These are phyloP conservation scores for Botryotinia narcissicola DNA, from an alignment of 2,329 filamentous ascomycete species.

Conservation along the genomic window DNA sequence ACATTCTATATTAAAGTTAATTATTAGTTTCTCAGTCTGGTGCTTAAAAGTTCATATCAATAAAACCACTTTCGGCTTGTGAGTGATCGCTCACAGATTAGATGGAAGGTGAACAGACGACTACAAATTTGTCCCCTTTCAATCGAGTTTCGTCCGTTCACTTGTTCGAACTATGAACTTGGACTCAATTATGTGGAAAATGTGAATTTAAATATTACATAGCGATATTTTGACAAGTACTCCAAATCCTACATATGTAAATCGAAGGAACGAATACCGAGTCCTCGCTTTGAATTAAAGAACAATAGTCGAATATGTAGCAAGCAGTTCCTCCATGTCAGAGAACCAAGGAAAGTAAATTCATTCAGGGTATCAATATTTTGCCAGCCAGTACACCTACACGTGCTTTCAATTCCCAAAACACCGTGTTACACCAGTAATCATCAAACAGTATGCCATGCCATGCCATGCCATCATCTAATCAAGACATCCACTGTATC, in stretches of 20 bases:
- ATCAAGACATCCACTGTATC: conserved; percentile 68
- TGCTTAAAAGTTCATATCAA: neutral
- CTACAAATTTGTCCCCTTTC: neutral
- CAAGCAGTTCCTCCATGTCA: neutral
- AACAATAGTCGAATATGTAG: neutral
- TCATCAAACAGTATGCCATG: neutral
- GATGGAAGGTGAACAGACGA: neutral
- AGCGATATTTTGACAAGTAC: neutral
- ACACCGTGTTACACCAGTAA: neutral
- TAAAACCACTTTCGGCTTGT: neutral
- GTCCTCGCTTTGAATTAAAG: neutral
- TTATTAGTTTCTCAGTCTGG: neutral
- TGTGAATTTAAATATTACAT: neutral
- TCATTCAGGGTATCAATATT: conserved; percentile 11
- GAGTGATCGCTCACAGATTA: neutral
- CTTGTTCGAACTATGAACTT: neutral
- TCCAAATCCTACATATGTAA: neutral
- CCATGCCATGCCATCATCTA: conserved; percentile 21
- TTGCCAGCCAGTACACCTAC: neutral
- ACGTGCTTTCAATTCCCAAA: neutral
- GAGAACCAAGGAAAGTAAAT: neutral
- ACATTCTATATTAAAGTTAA: neutral
- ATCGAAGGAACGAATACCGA: neutral
- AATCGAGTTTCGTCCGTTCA: neutral
- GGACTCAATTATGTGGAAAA: neutral